phyloP scores from a whole-genome alignment of 1,139 yeast species.

The Saccharomycopsis hybrid region DNA sequence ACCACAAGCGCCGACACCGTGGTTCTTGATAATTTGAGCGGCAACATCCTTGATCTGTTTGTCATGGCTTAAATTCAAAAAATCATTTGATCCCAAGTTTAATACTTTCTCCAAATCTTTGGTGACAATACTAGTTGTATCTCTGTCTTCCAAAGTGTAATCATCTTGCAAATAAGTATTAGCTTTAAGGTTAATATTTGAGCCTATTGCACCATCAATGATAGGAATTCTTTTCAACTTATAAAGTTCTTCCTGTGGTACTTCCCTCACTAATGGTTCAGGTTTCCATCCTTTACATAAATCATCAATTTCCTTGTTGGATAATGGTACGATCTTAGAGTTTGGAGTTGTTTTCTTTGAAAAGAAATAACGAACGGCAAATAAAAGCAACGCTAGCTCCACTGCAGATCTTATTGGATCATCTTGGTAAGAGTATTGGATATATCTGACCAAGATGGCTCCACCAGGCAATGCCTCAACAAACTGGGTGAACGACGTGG shows the following conservation, averaged over 20 bases:
- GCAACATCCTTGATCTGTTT: conserved; percentile 49
- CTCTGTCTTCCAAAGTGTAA: conserved; percentile 4
- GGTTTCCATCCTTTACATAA: conserved; percentile 90
- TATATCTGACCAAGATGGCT: conserved; percentile 62
- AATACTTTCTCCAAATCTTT: conserved; percentile 34
- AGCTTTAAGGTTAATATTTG: conserved; percentile 28
- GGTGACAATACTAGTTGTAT: conserved; percentile 26
- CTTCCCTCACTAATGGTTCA: conserved; percentile 61
- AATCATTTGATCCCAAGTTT: conserved; percentile 62
- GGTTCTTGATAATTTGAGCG: conserved; percentile 48
- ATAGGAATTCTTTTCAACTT: conserved; percentile 58
- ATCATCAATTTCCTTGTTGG: conserved; percentile 69
- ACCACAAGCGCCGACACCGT: conserved; percentile 98
- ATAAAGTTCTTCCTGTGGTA: conserved; percentile 52
- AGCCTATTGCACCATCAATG: conserved; percentile 51
- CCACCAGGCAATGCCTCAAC: conserved; percentile 71
- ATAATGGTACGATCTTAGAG: conserved; percentile 56
- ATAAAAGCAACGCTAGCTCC: conserved; percentile 71
- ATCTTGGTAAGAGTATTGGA: conserved; percentile 83
- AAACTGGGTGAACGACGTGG: conserved; percentile 5
- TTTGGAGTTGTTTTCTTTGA: conserved; percentile 66
- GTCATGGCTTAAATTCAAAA: conserved; percentile 49
- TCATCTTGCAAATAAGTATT: conserved; percentile 20
- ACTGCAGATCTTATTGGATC: conserved; percentile 88
- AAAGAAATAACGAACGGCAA: conserved; percentile 80